phyloP scores from a whole-genome alignment of 768 basidiomycete genomes.

The Mycena vitilis region DNA sequence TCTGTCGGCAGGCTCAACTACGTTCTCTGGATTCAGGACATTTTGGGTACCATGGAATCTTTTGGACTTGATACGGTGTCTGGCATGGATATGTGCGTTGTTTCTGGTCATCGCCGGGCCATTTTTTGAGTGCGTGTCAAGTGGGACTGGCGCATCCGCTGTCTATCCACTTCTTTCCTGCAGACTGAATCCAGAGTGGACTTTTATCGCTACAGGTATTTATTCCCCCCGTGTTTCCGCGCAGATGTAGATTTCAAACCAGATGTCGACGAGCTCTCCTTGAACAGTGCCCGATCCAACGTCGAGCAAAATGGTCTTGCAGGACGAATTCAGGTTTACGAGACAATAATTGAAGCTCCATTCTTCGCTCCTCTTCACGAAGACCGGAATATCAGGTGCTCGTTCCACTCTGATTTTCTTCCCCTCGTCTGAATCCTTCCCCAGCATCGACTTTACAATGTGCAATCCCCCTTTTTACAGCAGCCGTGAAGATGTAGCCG shows the following conservation, averaged over 20 bases:
- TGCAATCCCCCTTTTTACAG: slow-evolving; percentile 97
- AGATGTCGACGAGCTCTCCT: slow-evolving; percentile 82
- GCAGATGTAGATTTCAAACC: slow-evolving; percentile 5
- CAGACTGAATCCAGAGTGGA: slow-evolving; percentile 62
- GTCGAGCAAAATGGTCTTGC: slow-evolving; percentile 66
- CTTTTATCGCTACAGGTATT: slow-evolving; percentile 77
- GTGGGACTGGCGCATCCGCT: slow-evolving; percentile 91
- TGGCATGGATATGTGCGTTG: slow-evolving; percentile 80
- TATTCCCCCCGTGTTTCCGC: not conserved
- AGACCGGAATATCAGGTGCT: slow-evolving; percentile 14
- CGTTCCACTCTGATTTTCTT: not conserved
- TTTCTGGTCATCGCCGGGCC: not conserved
- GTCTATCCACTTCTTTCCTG: slow-evolving; percentile 89
- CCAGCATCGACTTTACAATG: slow-evolving; percentile 83
- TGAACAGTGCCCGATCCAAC: slow-evolving; percentile 65
- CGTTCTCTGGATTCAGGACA: slow-evolving; percentile 85
- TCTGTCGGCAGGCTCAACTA: slow-evolving; percentile 77
- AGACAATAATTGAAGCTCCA: slow-evolving; percentile 47
- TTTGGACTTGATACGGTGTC: slow-evolving; percentile 42
- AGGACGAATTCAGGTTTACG: slow-evolving; percentile 61
- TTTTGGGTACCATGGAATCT: slow-evolving; percentile 53
- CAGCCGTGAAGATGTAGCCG: slow-evolving; percentile 73
- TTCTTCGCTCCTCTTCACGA: slow-evolving; percentile 60
- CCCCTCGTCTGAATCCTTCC: not conserved
- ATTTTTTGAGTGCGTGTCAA: slow-evolving; percentile 41